phyloP scores from a whole-genome alignment of 345 rosid species.

The Hibiscus tridactylites region DNA sequence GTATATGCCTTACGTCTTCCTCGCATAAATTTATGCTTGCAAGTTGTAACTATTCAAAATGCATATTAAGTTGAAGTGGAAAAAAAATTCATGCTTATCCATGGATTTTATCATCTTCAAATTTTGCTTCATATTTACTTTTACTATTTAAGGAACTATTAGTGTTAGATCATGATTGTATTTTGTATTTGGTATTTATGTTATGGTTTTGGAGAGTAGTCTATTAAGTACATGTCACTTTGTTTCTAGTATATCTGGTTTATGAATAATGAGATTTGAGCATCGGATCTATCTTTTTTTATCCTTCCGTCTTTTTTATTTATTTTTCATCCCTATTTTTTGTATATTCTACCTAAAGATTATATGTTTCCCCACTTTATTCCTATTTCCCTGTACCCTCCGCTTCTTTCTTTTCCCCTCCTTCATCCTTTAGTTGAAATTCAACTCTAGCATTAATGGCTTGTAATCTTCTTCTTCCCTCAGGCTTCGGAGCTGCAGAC shows the following conservation, averaged over 20 bases:
- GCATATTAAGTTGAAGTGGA: not conserved
- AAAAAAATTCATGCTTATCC: not conserved
- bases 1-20: not conserved
- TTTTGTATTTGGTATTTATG: not conserved
- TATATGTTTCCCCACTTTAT: not conserved
- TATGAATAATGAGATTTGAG: not conserved
- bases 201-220: not conserved
- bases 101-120: not conserved
- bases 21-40: not conserved
- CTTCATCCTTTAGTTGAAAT: not conserved
- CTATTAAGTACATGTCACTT: not conserved
- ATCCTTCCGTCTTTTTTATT: not conserved
- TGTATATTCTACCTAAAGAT: not conserved
- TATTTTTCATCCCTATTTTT: not conserved
- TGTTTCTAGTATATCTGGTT: not conserved
- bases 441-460: not conserved
- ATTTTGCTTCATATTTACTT: not conserved
- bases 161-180: not conserved
- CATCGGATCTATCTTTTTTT: not conserved
- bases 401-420: not conserved
- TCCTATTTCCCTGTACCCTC: not conserved
- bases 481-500: conserved; percentile 94
- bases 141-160: not conserved
- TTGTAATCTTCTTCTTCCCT: conserved; percentile 17
- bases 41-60: not conserved